Evolutionary conservation across 2,329 filamentous ascomycete genomes (phyloP), one percentile per base, ranked within the genome.

Genomic region (Exophiala viscosa): DNA sequence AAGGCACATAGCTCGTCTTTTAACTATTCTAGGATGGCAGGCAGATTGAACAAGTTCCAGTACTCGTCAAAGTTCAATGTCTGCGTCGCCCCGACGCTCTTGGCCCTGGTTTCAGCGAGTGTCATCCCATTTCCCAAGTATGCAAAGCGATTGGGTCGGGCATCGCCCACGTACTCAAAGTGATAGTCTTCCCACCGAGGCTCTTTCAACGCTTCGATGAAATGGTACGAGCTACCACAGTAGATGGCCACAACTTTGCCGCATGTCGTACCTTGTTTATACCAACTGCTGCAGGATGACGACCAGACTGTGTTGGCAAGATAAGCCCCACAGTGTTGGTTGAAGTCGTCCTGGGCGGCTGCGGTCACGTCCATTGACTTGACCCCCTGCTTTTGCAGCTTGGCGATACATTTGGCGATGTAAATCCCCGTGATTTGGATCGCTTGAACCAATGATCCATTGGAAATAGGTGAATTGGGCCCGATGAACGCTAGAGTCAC

Each of bases 41-140:
- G 32, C 48, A 45, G 35, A 11, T 28, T 42, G 11, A 47, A 23
- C 44, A 52, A 35, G 6, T 47, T 48, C 50, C 50, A 52, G 14
- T 33, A 52, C 10, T 52, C 44, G n/a, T 52, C 50, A 31, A 52
- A 45, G 35, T 52, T 36, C 32, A 52, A 13, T 13, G 50, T 52
- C 50, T 52, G 50, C 10, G 44, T 52, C 34, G 3, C 44, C 2
- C 33, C 50, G 14, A 52, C 31, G 1, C 69, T 65, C 1, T 65
- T 69, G 0, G 65, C 56, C 48, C 74, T 70, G 28, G 66, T 61
- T 59, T 76, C 74, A 3, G 68, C 55, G 73, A 68, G 28, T 7
- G 71, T 75, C 48, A 75, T 76, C 2, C 74, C 71, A 61, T 72
- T 73, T 0, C 72, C 72, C 61, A 74, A 45, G 35, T 69, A 74